Evolutionary conservation across 2,329 filamentous ascomycete species (phyloP).

Genomic region (Chrysoporthe cubensis): DNA sequence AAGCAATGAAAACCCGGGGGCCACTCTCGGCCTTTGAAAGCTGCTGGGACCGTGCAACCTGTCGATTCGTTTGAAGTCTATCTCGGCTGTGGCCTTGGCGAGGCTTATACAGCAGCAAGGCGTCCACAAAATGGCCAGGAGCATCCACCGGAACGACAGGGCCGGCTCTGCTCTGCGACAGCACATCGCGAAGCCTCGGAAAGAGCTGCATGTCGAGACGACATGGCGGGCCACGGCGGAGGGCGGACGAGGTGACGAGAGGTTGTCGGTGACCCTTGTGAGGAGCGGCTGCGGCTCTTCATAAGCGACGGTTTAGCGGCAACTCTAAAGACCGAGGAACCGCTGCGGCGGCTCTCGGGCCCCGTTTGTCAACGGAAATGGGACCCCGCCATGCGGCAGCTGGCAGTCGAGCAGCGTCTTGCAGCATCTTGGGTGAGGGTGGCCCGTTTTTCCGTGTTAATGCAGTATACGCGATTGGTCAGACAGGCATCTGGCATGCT

Average conservation of each 20-base stretch:
- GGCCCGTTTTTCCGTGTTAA: conserved; percentile 28
- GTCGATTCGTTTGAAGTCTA: conserved; percentile 8
- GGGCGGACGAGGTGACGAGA: conserved; percentile 9
- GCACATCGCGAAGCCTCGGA: neutral
- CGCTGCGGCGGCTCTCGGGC: conserved; percentile 25
- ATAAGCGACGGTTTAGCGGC: conserved; percentile 16
- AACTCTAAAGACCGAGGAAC: conserved; percentile 14
- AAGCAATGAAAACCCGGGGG: neutral
- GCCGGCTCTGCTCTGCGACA: neutral
- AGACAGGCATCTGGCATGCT: neutral
- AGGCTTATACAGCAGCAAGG: neutral
- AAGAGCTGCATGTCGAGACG: neutral
- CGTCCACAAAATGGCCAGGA: neutral
- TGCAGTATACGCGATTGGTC: conserved; percentile 23
- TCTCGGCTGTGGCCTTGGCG: neutral
- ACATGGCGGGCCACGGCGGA: neutral
- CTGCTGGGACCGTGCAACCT: neutral
- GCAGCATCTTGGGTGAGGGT: neutral
- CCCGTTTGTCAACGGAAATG: conserved; percentile 18
- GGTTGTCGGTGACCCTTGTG: conserved; percentile 15
- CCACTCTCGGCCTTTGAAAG: neutral
- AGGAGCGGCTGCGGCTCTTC: conserved; percentile 16
- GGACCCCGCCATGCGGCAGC: conserved; percentile 12
- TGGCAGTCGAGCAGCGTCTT: neutral
- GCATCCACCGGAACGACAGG: neutral